Base-by-base conservation (phyloP, 2,329 filamentous ascomycete species). In the Calonectria crousiana region DNA sequence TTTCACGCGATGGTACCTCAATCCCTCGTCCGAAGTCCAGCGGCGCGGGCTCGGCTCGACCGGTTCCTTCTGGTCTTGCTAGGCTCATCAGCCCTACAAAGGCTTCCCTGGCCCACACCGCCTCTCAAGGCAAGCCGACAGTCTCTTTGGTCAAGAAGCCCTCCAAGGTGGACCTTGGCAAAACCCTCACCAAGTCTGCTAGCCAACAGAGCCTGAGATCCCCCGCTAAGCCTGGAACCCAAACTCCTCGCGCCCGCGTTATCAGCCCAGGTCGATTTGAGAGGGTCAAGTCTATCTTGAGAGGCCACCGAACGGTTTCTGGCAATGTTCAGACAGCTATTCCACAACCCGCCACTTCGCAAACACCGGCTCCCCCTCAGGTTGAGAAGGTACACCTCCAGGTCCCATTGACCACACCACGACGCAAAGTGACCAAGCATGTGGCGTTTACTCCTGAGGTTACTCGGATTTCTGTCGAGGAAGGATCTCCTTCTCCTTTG, bases 381-480 rank as follows among this genome's bases (percentile, higher is more conserved):
- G 82, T 89, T 16, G 87, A 91, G 38, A 92, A 91, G 78, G 85
- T 88, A 28, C 82, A 92, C 38, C 89, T 89, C 67, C 82, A 87
- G 4, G 82, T 88, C 23, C 88, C 90, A 8, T 85, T 91, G 69
- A 92, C 91, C 6, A 95, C 93, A 1, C 94, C 93, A 10, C 92
- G 92, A 38, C 90, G 92, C 30, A 94, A 92, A 83, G 82, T 88
- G 47, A 83, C 85, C 23, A 98, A 97, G 86, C 93, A 91, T 71
- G 95, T 98, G 44, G 92, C 94, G 66, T 98, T 98, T 80, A 95
- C 94, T 0, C 93, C 93, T 0, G 92, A 92, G 74, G 92, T 93
- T 44, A 90, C 94, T 75, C 85, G 86, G 0, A 78, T 86, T 58
- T 70, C 74, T 23, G 58, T 67, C 1, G 80, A 81, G 64, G 88